Evolutionary conservation across 768 basidiomycete genomes (phyloP), one percentile per base, ranked within the genome.

Genomic region (Boletus edulis): DNA sequence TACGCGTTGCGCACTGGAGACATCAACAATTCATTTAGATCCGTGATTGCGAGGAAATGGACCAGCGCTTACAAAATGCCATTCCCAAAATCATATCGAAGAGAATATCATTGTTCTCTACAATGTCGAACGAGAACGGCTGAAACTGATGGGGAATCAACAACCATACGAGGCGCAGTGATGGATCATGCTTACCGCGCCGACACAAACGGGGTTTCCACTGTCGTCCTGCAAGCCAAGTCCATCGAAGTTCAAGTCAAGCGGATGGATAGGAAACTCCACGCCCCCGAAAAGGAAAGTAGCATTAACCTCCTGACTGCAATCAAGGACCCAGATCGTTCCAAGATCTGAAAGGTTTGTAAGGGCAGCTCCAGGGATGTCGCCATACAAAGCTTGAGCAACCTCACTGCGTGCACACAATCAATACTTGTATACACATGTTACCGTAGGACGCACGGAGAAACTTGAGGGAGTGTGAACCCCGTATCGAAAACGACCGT

Each of bases 51-150:
- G 42, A 46, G 42, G 35, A 45, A 32, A 17, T 60, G 60, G 20
- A 14, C 0, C 1, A 49, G 27, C 7, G 75, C 83, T 62, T 60
- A 86, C 86, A 68, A 72, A 88, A 89, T 11, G 80, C 77, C 85
- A 89, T 89, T 52, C 88, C 88, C 43, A 89, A 74, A 43, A 89
- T 79, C 66, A 85, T 78, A 62, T 89, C 87, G 57, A 77, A 89
- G 39, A 55, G 18, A 27, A 61, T 50, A 9, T 42, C 41, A 29
- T 29, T 2, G 27, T 29, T 32, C 2, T 52, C 15, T 29, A 67
- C 75, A 31, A 78, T 73, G 46, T 78, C 73, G 45, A 78, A 81
- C 9, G 80, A 78, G 44, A 82, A 80, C 8, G 87, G 87, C 59
- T 89, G 88, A 72, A 89, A 90, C 87, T 88, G n/a, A 54, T 20